These are phyloP conservation scores for Scolecobasidium constrictum DNA, from an alignment of 2,329 filamentous ascomycete genomes.

Conservation along the genomic window DNA sequence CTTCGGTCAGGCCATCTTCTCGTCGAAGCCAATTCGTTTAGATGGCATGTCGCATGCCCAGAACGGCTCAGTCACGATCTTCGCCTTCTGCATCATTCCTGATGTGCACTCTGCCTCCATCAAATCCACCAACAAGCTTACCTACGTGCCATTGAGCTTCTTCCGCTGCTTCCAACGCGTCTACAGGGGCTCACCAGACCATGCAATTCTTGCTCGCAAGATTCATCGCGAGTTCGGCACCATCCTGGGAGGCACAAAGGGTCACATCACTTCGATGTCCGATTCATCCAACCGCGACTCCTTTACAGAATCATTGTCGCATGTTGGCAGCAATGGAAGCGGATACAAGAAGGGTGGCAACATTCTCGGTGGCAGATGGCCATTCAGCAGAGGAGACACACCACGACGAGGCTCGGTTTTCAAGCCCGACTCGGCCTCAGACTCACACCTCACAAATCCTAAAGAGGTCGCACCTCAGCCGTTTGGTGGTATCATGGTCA, in stretches of 20 bases:
- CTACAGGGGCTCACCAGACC: constrained; percentile 33
- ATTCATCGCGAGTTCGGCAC: constrained; percentile 36
- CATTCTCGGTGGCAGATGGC: constrained; percentile 2
- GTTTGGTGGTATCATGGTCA: constrained; percentile 29
- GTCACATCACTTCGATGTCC: constrained; percentile 8
- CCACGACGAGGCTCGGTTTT: neutral
- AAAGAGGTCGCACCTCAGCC: constrained; percentile 8
- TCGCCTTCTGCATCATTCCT: constrained; percentile 34
- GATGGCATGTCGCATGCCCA: constrained; percentile 16
- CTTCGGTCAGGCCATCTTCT: constrained; percentile 32
- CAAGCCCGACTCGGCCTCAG: constrained; percentile 6
- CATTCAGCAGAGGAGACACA: neutral
- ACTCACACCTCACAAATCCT: neutral
- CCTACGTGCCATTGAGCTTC: constrained; percentile 31
- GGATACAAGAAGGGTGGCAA: neutral
- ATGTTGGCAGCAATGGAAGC: neutral
- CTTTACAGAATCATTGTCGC: neutral
- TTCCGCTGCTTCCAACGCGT: constrained; percentile 33
- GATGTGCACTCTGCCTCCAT: constrained; percentile 27
- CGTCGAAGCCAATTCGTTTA: constrained; percentile 27
- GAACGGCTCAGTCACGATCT: constrained; percentile 20
- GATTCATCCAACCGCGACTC: constrained; percentile 1
- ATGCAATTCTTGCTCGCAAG: constrained; percentile 30
- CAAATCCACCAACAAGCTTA: constrained; percentile 16
- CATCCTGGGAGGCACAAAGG: constrained; percentile 14